Conservation (phyloP, 202 grass and related monocot genomes). For the Panicum hallii region DNA sequence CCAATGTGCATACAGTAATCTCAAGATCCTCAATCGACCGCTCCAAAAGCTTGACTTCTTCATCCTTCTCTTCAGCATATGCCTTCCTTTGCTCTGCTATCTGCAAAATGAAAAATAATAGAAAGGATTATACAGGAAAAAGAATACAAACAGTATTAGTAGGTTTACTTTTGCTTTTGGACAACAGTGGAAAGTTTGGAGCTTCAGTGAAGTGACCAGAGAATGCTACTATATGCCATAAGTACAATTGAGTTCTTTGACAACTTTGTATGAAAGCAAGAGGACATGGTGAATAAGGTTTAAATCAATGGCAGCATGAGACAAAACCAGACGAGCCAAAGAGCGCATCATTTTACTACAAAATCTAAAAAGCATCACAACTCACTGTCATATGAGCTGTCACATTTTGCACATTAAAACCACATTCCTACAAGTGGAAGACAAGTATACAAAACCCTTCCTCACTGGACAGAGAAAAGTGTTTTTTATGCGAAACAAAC, state of each 20-base stretch:
- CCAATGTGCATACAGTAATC: constrained; percentile 60
- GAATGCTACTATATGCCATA: neutral
- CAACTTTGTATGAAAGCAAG: neutral
- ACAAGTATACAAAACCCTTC: neutral
- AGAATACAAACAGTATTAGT: constrained; percentile 13
- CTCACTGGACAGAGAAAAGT: neutral
- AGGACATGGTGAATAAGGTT: neutral
- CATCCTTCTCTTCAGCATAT: constrained; percentile 74
- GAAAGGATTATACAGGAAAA: constrained; percentile 20
- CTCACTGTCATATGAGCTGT: neutral
- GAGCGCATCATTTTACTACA: neutral
- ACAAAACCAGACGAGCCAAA: neutral
- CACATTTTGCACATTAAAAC: neutral
- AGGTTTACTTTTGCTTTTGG: constrained; percentile 3
- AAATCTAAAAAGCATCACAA: neutral
- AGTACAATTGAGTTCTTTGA: neutral
- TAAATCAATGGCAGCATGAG: neutral
- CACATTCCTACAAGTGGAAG: neutral
- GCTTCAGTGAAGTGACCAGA: neutral
- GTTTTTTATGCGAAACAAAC: neutral
- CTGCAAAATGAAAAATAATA: constrained; percentile 40
- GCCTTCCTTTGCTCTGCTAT: constrained; percentile 61
- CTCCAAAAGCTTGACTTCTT: constrained; percentile 79
- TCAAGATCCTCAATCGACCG: constrained; percentile 73
- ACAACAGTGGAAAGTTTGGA: neutral